Conservation (phyloP, 768 basidiomycete species). For the Mycena rebaudengoi region DNA sequence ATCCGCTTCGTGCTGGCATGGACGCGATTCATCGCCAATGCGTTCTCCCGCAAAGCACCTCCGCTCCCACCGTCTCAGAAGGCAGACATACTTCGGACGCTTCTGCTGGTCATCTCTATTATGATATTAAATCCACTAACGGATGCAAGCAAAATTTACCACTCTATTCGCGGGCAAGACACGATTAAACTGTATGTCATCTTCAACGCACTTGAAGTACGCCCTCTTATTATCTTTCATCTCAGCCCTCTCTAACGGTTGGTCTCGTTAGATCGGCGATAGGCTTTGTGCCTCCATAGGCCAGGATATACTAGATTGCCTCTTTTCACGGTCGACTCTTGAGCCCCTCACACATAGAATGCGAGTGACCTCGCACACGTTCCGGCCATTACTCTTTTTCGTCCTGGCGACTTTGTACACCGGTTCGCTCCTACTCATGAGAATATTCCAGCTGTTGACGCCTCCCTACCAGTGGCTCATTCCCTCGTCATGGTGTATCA, state of each 20-base stretch:
- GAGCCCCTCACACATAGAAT: constrained; percentile 71
- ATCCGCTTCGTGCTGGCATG: constrained; percentile 81
- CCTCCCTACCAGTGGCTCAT: constrained; percentile 72
- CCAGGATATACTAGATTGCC: constrained; percentile 95
- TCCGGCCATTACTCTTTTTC: constrained; percentile 88
- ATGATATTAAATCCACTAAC: constrained; percentile 82
- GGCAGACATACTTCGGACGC: constrained; percentile 86
- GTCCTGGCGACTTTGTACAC: constrained; percentile 83
- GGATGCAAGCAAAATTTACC: constrained; percentile 98
- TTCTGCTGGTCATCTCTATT: constrained; percentile 80
- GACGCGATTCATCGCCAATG: constrained; percentile 60
- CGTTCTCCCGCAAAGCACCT: constrained; percentile 57
- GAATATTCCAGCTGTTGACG: neutral
- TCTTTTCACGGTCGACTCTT: constrained; percentile 93
- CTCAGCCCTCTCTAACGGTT: constrained; percentile 12
- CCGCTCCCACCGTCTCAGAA: constrained; percentile 88
- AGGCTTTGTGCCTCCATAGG: constrained; percentile 95
- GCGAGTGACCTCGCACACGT: constrained; percentile 67
- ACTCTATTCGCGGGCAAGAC: constrained; percentile 96
- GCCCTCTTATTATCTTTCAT: constrained; percentile 31
- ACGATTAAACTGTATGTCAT: constrained; percentile 99
- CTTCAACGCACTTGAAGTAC: constrained; percentile 96
- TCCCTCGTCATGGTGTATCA: constrained; percentile 97
- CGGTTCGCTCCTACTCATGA: constrained; percentile 55
- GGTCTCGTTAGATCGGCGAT: constrained; percentile 81